Percentiles rank a stretch among this genome's conserved stretches.
phyloP scores from a whole-genome alignment of 495 filamentous ascomycete genomes.

The Annulohypoxylon nitens region DNA sequence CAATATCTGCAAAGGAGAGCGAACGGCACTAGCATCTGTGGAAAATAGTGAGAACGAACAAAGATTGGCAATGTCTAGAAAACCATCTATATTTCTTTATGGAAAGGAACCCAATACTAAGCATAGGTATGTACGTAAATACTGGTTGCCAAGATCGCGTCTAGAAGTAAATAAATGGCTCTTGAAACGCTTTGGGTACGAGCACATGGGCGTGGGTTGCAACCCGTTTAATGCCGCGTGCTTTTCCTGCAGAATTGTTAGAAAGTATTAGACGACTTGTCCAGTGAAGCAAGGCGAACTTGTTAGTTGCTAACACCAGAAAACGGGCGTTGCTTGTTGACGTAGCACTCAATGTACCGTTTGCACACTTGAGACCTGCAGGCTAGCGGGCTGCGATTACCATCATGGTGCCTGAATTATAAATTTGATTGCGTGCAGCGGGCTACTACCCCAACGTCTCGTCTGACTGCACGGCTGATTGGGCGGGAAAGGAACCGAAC shows the following conservation, averaged over 20 bases:
- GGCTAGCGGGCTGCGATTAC: constrained; percentile 22
- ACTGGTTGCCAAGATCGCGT: constrained; percentile 30
- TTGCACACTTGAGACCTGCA: constrained; percentile 23
- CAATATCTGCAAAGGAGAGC: background rate
- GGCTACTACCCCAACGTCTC: constrained; percentile 39
- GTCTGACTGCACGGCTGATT: constrained; percentile 36
- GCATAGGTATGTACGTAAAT: constrained; percentile 18
- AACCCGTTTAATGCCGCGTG: constrained; percentile 37
- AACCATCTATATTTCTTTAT: background rate
- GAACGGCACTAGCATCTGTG: background rate
- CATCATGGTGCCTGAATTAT: constrained; percentile 41
- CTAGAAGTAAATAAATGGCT: constrained; percentile 26
- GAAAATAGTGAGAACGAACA: background rate
- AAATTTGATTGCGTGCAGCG: constrained; percentile 43
- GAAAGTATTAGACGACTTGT: constrained; percentile 18
- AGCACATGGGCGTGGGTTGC: constrained; percentile 45
- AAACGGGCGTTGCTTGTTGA: constrained; percentile 7
- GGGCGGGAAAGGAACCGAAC: constrained; percentile 20
- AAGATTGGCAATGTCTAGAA: background rate
- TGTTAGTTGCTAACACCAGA: constrained; percentile 13
- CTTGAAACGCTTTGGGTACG: constrained; percentile 37
- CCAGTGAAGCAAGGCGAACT: constrained; percentile 2
- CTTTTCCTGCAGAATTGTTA: constrained; percentile 11
- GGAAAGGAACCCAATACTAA: background rate
- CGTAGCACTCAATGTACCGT: constrained; percentile 12